Conservation (phyloP, 331 rosid species). For the Stylosanthes scabra region DNA sequence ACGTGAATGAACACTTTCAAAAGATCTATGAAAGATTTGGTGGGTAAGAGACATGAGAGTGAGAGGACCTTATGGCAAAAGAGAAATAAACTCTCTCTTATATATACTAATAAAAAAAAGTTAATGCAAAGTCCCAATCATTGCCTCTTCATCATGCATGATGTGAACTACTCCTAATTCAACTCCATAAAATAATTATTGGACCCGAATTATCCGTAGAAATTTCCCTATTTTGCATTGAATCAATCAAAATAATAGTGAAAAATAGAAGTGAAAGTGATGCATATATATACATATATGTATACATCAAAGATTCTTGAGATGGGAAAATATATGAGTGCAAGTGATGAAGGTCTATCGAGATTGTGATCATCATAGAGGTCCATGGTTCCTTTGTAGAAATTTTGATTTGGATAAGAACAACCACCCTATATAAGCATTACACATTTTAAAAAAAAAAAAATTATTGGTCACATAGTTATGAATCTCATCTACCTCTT, state of each 20-base stretch:
- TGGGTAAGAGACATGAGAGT: conserved; percentile 20
- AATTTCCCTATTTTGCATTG: not conserved
- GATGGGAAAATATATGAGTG: no score
- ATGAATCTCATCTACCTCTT: no score
- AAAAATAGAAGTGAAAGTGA: conserved; percentile 7
- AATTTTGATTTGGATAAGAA: no score
- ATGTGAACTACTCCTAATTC: conserved; percentile 17
- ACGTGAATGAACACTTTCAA: conserved; percentile 30
- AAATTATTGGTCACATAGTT: no score
- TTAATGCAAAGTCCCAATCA: conserved; percentile 20
- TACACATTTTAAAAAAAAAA: no score
- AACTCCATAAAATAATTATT: conserved; percentile 5
- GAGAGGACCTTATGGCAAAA: conserved; percentile 7
- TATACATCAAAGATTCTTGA: no score
- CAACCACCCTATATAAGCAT: no score
- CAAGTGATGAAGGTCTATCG: no score
- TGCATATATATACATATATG: no score
- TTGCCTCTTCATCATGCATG: conserved; percentile 14
- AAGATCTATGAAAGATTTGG: conserved; percentile 33
- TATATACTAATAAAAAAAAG: conserved; percentile 1
- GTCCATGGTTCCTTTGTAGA: no score
- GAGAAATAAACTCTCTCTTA: not conserved
- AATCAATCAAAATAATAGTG: not conserved
- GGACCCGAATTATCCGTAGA: conserved; percentile 19
- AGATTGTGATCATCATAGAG: no score